These are phyloP conservation scores for Carex arenaria DNA, from an alignment of 202 grass and related monocot genomes.

Conservation along the genomic window DNA sequence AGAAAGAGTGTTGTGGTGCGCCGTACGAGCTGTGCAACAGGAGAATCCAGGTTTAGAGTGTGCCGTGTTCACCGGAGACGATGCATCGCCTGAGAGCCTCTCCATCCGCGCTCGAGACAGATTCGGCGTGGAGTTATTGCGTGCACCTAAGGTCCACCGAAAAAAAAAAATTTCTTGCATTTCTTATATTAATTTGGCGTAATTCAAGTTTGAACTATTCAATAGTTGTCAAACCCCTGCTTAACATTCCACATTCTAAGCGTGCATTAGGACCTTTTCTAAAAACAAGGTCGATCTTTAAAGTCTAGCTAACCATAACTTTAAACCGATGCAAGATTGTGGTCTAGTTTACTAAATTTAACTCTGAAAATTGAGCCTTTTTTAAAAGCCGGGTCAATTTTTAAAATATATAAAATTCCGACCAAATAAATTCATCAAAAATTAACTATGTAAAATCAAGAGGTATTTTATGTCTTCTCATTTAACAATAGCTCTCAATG, in stretches of 20 bases:
- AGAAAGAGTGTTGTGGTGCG: constrained; percentile 90
- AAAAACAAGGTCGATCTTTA: background rate
- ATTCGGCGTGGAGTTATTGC: constrained; percentile 66
- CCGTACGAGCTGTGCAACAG: constrained; percentile 69
- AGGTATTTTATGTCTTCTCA: background rate
- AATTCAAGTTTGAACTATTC: background rate
- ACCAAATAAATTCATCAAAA: background rate
- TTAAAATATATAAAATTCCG: background rate
- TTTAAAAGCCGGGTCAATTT: background rate
- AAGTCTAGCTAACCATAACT: background rate
- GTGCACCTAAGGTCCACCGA: constrained; percentile 32
- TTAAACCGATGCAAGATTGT: background rate
- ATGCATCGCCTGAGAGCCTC: constrained; percentile 57
- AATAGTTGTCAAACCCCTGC: background rate
- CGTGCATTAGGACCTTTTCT: background rate
- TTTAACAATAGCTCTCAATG: constrained; percentile 1
- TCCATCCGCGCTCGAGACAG: constrained; percentile 46
- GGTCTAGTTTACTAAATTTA: background rate
- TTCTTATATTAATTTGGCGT: background rate
- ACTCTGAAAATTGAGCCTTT: background rate
- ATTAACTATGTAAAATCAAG: background rate
- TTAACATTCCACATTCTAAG: background rate
- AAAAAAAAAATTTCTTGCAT: background rate
- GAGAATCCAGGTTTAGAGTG: constrained; percentile 57
- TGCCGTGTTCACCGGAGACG: constrained; percentile 72